Evolutionary conservation across 352 stramenopile genomes (phyloP), one percentile per base, ranked within the genome.

Genomic region (Globisporangium paddicum): DNA sequence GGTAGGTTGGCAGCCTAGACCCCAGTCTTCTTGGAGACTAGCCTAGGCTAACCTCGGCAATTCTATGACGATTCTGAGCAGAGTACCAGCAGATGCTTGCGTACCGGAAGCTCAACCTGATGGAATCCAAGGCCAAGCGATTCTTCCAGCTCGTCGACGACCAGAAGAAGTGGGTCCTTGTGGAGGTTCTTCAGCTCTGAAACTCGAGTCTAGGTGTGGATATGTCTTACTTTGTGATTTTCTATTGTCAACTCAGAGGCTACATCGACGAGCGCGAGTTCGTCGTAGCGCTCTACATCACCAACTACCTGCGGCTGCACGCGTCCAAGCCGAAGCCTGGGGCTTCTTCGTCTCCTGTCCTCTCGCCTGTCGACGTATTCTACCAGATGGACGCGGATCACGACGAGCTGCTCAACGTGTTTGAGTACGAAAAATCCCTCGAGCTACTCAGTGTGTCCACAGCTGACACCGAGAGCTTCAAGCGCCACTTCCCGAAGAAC

Each of bases 31-130:
- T 21, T 44, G 6, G 16, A 42, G 19, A 32, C 28, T 6, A 14
- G 37, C 13, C 14, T 42, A 2, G 5, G 16, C 38, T 44, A 44
- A 21, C 6, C 38, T 44, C 19, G 9, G 3, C 10, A 46, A 19
- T 21, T 19, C 0, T 48, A 38, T 45, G 26, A 5, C 16, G 21
- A 19, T 11, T 37, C 18, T 25, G 16, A 38, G 42, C 48, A 90
- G 82, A 92, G 53, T 92, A 88, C 71, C 84, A 85, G 50, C 69
- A 82, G 56, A 92, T 92, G 82, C 76, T 92, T 6, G 65, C 72
- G 30, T 92, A 87, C 48, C 67, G 69, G 19, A 86, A 86, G 28
- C 38, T 90, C 1, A 79, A 89, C 45, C 42, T 92, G 1, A 59
- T 89, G 14, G 82, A 90, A 23, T 79, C 82, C 0, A 89, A 92